A percentile compares a stretch with the other conserved stretches of the same genome.
Evolutionary conservation across 495 filamentous ascomycete species (phyloP).

Genomic region (Chaetomium tenue): DNA sequence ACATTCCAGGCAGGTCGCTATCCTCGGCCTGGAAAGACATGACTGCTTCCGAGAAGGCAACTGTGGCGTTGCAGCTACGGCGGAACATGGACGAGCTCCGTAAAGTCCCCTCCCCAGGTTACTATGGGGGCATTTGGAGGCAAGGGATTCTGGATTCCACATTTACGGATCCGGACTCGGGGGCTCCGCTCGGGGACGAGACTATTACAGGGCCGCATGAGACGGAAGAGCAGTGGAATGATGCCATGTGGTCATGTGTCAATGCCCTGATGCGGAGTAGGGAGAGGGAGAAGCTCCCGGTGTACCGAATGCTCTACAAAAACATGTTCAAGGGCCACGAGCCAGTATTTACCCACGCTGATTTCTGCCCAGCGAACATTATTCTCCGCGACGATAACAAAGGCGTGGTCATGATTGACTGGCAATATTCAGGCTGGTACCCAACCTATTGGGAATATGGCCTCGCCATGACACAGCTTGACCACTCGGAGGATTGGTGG

Average conservation of each 20-base stretch:
- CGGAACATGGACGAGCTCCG: background rate
- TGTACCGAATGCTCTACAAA: background rate
- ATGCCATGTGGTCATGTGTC: conserved; percentile 6
- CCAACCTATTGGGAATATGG: conserved; percentile 8
- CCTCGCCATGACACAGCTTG: background rate
- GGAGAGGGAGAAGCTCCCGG: background rate
- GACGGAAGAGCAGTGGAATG: conserved; percentile 7
- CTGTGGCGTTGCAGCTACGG: conserved; percentile 1
- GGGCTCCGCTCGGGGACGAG: background rate
- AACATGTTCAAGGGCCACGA: conserved; percentile 1
- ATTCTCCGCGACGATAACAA: background rate
- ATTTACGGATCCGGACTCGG: background rate
- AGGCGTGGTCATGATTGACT: background rate
- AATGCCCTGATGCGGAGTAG: background rate
- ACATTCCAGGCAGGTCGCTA: background rate
- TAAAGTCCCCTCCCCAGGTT: background rate
- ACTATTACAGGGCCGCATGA: background rate
- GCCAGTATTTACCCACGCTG: conserved; percentile 6
- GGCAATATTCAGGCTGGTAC: conserved; percentile 2
- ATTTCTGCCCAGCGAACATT: background rate
- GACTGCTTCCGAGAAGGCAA: background rate
- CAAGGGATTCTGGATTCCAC: background rate
- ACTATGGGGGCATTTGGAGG: conserved; percentile 13
- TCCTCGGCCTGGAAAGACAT: background rate
- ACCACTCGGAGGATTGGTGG: background rate